phyloP scores from a whole-genome alignment of 805 yeast genomes.

The Wickerhamiella shivajii region DNA sequence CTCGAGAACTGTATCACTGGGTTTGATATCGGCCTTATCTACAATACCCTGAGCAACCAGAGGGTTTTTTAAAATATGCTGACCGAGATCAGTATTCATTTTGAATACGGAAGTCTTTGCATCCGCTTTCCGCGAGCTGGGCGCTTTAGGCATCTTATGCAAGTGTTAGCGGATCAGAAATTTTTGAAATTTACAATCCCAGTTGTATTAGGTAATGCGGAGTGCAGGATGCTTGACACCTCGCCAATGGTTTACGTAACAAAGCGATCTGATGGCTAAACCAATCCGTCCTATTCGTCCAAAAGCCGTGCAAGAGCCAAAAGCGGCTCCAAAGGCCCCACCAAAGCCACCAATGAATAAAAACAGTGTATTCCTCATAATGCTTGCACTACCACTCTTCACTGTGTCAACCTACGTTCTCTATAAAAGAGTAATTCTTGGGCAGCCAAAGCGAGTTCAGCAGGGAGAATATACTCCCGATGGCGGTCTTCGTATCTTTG shows the following conservation, averaged over 20 bases:
- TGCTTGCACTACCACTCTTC: conserved; percentile 22
- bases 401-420: conserved; percentile 20
- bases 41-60: conserved; percentile 96
- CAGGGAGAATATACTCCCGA: conserved; percentile 33
- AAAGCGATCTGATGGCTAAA: conserved; percentile 7
- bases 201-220: too few relatives aligned
- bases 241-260: too few relatives aligned
- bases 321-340: conserved; percentile 1
- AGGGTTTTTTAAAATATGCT: conserved; percentile 92
- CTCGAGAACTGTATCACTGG: conserved; percentile 85
- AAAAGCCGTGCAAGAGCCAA: conserved; percentile 8
- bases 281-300: conserved; percentile 10
- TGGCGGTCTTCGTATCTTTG: conserved; percentile 32
- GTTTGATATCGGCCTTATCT: conserved; percentile 84
- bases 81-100: conserved; percentile 93
- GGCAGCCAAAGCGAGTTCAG: conserved; percentile 32
- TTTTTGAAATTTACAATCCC: too few relatives aligned
- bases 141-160: conserved; percentile 23
- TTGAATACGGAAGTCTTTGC: conserved; percentile 52
- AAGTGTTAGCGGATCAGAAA: too few relatives aligned
- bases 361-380: conserved; percentile 20
- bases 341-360: conserved; percentile 2
- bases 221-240: too few relatives aligned
- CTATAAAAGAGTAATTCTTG: conserved; percentile 25
- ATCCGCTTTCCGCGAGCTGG: conserved; percentile 15